Evolutionary conservation across 2,329 filamentous ascomycete genomes (phyloP), one percentile per base, ranked within the genome.

Genomic region (Fragosphaeria purpurea): DNA sequence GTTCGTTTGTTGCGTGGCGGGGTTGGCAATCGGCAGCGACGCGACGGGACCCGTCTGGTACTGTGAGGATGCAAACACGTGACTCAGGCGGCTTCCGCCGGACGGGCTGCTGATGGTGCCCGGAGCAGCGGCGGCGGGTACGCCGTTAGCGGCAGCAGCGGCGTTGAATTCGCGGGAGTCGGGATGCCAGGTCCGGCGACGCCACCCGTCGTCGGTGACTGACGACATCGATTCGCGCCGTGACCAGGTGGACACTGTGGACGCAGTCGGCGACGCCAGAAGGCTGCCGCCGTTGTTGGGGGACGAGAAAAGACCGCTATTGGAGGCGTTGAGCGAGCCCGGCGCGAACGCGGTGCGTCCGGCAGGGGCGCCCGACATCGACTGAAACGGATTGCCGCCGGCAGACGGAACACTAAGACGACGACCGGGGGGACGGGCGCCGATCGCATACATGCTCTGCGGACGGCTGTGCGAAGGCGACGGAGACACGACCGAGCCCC

Each of bases 151-250:
- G n/a, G n/a, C n/a, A n/a, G n/a, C n/a, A 12, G 13, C 44, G 1
- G 56, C 58, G 53, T 75, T 75, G 54, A 80, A 81, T 55, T 76
- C 77, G 12, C 78, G 75, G 53, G 82, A 85, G 55, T 88, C 86
- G 0, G 88, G 87, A 66, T 96, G 90, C 90, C 90, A 96, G 3
- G 90, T 96, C 48, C 89, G 79, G 55, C 90, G 76, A 56, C 89
- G 81, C 78, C 83, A 87, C 50, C 87, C 85, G 41, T 88, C 83
- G 55, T 95, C 88, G 1, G 77, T 70, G 22, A 74, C 71, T 47
- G 75, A 79, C 7, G 76, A 70, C 3, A 72, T 71, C 0, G 86
- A 85, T 41, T 89, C 85, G 41, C 83, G 75, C 34, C 84, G 72
- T 5, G 78, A 75, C 66, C 80, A 84, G 7, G 74, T 72, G 0